Evolutionary conservation across 2,329 filamentous ascomycete species (phyloP).

Genomic region (Cercospora sojina): DNA sequence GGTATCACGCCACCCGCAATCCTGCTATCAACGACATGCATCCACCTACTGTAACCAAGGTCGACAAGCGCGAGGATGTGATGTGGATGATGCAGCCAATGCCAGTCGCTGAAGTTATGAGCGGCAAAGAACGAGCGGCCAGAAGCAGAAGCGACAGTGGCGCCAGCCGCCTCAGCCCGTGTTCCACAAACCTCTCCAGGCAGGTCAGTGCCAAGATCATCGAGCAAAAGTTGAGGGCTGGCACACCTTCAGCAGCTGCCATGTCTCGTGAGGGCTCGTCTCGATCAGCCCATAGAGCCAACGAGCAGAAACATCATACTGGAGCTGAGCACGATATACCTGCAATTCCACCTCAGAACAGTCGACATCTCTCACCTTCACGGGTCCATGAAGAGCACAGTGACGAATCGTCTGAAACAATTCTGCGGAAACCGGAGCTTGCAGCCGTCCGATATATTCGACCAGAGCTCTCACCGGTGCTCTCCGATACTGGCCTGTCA

Average conservation of each 20-base stretch:
- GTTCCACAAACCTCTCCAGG: slow-evolving; percentile 30
- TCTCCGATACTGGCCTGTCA: slow-evolving; percentile 24
- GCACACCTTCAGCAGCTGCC: slow-evolving; percentile 35
- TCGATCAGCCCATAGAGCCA: slow-evolving; percentile 25
- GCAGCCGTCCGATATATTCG: slow-evolving; percentile 21
- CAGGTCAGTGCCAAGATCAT: slow-evolving; percentile 43
- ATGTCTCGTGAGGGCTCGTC: slow-evolving; percentile 41
- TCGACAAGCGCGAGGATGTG: slow-evolving; percentile 57
- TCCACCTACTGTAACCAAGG: slow-evolving; percentile 50
- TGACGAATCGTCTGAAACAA: slow-evolving; percentile 23
- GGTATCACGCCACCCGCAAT: slow-evolving; percentile 37
- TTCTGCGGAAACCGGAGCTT: slow-evolving; percentile 21
- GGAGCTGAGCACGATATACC: slow-evolving; percentile 27
- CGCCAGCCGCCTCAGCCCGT: slow-evolving; percentile 38
- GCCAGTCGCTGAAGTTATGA: slow-evolving; percentile 87
- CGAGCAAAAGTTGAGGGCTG: slow-evolving; percentile 34
- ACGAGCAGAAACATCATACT: slow-evolving; percentile 36
- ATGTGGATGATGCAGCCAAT: slow-evolving; percentile 93
- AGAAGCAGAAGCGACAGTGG: slow-evolving; percentile 57
- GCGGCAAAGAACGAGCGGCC: slow-evolving; percentile 69
- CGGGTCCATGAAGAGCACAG: slow-evolving; percentile 19
- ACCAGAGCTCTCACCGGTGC: slow-evolving; percentile 31
- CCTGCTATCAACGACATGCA: slow-evolving; percentile 69
- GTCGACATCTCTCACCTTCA: slow-evolving; percentile 21
- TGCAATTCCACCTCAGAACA: slow-evolving; percentile 15